A percentile compares a stretch with the other conserved stretches of the same genome.
These are phyloP conservation scores for Gryganskiella cystojenkinii DNA, from an alignment of 192 early-diverging fungal genomes.

Conservation along the genomic window DNA sequence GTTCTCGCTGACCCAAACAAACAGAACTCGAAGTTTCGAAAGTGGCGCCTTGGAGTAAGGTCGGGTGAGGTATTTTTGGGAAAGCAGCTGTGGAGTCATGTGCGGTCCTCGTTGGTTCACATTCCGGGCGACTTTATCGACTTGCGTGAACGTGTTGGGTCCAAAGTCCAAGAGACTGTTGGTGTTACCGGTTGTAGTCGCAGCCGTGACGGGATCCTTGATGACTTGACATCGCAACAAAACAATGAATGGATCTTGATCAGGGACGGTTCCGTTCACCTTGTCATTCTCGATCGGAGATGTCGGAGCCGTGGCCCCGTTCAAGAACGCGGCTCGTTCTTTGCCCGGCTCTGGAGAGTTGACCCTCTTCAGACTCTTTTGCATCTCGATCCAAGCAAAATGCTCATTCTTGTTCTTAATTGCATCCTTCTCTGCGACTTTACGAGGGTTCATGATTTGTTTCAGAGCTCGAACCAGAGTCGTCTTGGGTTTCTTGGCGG, in stretches of 20 bases:
- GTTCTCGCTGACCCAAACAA: slow-evolving; percentile 77
- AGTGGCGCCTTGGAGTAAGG: slow-evolving; percentile 68
- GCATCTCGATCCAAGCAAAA: slow-evolving; percentile 52
- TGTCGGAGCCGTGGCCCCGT: no score
- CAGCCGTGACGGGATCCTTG: slow-evolving; percentile 2
- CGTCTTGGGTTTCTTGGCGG: slow-evolving; percentile 42
- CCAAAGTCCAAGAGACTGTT: slow-evolving; percentile 20
- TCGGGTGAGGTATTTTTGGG: slow-evolving; percentile 72
- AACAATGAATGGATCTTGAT: slow-evolving; percentile 31
- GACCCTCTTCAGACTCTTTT: slow-evolving; percentile 38
- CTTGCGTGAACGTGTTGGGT: slow-evolving; percentile 60
- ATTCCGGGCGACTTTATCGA: slow-evolving; percentile 74
- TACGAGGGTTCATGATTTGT: slow-evolving; percentile 44
- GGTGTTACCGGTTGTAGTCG: not conserved
- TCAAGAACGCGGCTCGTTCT: slow-evolving; percentile 6
- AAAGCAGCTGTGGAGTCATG: slow-evolving; percentile 69
- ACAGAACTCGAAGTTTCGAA: slow-evolving; percentile 70
- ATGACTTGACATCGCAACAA: slow-evolving; percentile 26
- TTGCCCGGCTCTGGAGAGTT: slow-evolving; percentile 24
- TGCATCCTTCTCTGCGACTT: slow-evolving; percentile 42
- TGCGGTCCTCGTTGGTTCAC: slow-evolving; percentile 68
- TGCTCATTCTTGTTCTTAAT: slow-evolving; percentile 39
- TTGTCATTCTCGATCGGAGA: not conserved
- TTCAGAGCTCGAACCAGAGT: slow-evolving; percentile 35
- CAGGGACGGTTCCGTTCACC: not conserved